Evolutionary conservation across 768 basidiomycete species (phyloP), one percentile per base, ranked within the genome.

Genomic region (Tulasnella calospora): DNA sequence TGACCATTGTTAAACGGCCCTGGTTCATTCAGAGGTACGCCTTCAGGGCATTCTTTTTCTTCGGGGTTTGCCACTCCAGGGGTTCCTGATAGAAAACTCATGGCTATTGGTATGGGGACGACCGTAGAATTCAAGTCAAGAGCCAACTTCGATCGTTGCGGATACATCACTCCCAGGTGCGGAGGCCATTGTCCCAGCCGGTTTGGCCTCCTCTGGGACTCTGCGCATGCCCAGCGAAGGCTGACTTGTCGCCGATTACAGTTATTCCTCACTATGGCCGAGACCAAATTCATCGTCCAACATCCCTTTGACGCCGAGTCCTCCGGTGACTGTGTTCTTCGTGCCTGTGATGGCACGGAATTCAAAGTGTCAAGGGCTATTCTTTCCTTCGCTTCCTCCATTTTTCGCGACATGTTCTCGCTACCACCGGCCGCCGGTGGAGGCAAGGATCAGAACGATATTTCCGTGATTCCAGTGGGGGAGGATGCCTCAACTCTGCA

Each of bases 321-420:
- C 30, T 0, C 8, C 1, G 70, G 70, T 4, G 70, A 71, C 30
- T 71, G 70, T 7, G n/a, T 71, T 13, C 70, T 71, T 41, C 21
- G 51, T n/a, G 23, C 51, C 5, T 1, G 21, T n/a, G 51, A 51
- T n/a, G 51, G 51, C 21, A n/a, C 51, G n/a, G 51, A 27, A 8
- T 79, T 74, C 73, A 79, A 79, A 73, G 38, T 47, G n/a, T 79
- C 27, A 46, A 46, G 35, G 30, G 7, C 33, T 1, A n/a, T 79
- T 33, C 73, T 79, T n/a, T 67, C 57, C 19, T 44, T 79, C 0
- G 78, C 69, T 13, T 79, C 78, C 17, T 47, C 69, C 21, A 51
- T 79, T 41, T 79, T 74, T 40, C 78, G 57, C 23, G 78, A 74
- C 17, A 74, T 79, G 73, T 79, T 79, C 73, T 33, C 55, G 10